These are phyloP conservation scores for Ilex asprella DNA, from an alignment of 257 asterid species.

Conservation along the genomic window DNA sequence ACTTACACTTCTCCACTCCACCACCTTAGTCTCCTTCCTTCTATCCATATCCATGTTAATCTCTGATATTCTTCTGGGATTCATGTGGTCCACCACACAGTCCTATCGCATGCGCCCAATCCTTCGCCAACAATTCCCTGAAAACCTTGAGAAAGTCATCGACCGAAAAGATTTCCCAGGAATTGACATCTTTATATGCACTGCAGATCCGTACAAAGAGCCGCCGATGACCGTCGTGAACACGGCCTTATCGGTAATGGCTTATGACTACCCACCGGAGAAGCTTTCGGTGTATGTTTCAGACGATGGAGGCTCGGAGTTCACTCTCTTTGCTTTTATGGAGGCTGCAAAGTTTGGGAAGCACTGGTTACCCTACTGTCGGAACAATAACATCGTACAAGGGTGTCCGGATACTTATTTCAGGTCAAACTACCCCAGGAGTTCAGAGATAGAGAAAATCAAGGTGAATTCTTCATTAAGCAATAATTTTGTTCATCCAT, in stretches of 20 bases:
- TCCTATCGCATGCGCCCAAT: no score
- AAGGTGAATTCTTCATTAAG: conserved; percentile 21
- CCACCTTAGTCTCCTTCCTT: no score
- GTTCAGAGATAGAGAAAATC: conserved; percentile 6
- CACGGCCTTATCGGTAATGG: conserved; percentile 64
- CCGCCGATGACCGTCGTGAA: conserved; percentile 58
- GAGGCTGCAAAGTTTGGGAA: conserved; percentile 59
- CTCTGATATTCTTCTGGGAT: no score
- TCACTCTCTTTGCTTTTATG: conserved; percentile 53
- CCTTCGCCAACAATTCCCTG: no score
- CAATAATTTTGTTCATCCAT: no score
- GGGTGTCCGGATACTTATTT: conserved; percentile 49
- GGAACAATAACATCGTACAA: conserved; percentile 30
- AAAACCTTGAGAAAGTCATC: no score
- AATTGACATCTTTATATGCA: conserved; percentile 62
- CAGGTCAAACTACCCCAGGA: conserved; percentile 4
- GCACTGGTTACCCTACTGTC: conserved; percentile 61
- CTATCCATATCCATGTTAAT: no score
- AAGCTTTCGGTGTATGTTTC: conserved; percentile 61
- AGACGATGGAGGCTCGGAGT: conserved; percentile 68
- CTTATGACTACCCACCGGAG: conserved; percentile 60
- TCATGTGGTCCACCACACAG: no score
- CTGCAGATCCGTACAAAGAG: conserved; percentile 67
- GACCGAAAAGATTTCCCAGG: no score
- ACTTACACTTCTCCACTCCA: no score